Evolutionary conservation across 2,329 filamentous ascomycete genomes (phyloP).

Genomic region (Ophiostoma triangulosporum): DNA sequence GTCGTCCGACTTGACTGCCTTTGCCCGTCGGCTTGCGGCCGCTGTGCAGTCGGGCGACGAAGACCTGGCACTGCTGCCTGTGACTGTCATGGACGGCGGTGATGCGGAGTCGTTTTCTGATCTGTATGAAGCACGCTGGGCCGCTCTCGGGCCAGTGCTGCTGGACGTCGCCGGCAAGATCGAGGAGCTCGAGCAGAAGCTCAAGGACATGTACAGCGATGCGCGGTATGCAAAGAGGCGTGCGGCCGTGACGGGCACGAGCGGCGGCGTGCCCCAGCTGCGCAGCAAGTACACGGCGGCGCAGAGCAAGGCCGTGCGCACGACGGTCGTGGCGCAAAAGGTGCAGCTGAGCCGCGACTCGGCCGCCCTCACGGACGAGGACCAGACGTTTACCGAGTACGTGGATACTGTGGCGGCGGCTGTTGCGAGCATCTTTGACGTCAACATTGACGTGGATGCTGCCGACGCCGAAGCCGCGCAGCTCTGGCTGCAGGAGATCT

Average conservation of each 20-base stretch:
- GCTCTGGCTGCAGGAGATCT: constrained; percentile 54
- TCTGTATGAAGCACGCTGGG: background rate
- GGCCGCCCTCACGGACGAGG: constrained; percentile 54
- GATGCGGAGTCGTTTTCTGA: no score
- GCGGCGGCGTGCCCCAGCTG: constrained; percentile 25
- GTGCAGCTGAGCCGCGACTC: constrained; percentile 68
- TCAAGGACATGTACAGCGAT: constrained; percentile 30
- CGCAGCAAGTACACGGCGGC: constrained; percentile 64
- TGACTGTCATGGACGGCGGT: constrained; percentile 17
- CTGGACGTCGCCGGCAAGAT: constrained; percentile 31
- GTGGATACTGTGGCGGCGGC: constrained; percentile 42
- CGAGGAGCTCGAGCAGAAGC: constrained; percentile 29
- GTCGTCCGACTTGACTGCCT: constrained; percentile 31
- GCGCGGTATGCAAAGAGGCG: constrained; percentile 19
- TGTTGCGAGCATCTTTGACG: constrained; percentile 26
- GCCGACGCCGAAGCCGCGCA: background rate
- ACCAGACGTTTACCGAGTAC: constrained; percentile 54
- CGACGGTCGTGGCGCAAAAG: constrained; percentile 68
- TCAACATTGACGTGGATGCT: constrained; percentile 23
- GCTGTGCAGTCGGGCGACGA: constrained; percentile 24
- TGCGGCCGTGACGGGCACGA: no score
- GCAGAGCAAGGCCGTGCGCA: constrained; percentile 55
- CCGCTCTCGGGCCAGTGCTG: constrained; percentile 22
- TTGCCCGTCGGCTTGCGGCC: constrained; percentile 30
- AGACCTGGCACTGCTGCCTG: constrained; percentile 24